Evolutionary conservation across 1,284 basidiomycete species (phyloP).

Genomic region (Apiotrichum akiyoshidainum): DNA sequence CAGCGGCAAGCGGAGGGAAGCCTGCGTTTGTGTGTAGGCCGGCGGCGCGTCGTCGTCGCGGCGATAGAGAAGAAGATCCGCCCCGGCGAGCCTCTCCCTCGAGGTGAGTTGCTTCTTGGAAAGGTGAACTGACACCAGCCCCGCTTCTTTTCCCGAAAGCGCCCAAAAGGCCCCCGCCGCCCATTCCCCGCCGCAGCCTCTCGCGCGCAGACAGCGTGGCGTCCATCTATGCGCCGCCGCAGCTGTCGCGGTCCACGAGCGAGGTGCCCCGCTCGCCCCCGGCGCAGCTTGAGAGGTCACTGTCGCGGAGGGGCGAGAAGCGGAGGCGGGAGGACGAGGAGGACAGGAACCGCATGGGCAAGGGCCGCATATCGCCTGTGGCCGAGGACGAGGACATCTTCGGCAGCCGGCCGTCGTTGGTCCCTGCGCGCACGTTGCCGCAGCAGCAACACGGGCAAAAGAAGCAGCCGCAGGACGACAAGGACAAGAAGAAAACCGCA

Average conservation of each 20-base stretch:
- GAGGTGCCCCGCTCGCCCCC: slow-evolving; percentile 8
- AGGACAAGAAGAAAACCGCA: not conserved
- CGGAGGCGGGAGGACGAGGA: slow-evolving; percentile 23
- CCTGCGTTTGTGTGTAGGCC: slow-evolving; percentile 36
- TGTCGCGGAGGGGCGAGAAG: slow-evolving; percentile 35
- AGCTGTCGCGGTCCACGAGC: slow-evolving; percentile 17
- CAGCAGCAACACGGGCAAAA: no score
- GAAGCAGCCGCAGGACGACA: not conserved
- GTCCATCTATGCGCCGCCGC: slow-evolving; percentile 38
- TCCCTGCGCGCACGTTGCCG: no score
- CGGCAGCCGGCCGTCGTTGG: slow-evolving; percentile 20
- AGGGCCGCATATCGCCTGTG: slow-evolving; percentile 18
- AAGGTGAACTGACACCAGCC: slow-evolving; percentile 22
- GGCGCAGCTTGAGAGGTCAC: no score
- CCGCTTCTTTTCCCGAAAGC: slow-evolving; percentile 39
- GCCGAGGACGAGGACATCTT: slow-evolving; percentile 42
- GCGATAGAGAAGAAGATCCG: slow-evolving; percentile 35
- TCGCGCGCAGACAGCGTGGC: slow-evolving; percentile 30
- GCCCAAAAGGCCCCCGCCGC: slow-evolving; percentile 30
- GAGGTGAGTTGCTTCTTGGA: slow-evolving; percentile 28
- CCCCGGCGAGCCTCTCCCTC: slow-evolving; percentile 50
- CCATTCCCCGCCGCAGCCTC: slow-evolving; percentile 24
- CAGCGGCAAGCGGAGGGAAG: slow-evolving; percentile 5
- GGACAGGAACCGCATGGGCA: slow-evolving; percentile 21
- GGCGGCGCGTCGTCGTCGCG: slow-evolving; percentile 28